Conservation (phyloP, 192 early-diverging fungal species). For the Backusella sp. region DNA sequence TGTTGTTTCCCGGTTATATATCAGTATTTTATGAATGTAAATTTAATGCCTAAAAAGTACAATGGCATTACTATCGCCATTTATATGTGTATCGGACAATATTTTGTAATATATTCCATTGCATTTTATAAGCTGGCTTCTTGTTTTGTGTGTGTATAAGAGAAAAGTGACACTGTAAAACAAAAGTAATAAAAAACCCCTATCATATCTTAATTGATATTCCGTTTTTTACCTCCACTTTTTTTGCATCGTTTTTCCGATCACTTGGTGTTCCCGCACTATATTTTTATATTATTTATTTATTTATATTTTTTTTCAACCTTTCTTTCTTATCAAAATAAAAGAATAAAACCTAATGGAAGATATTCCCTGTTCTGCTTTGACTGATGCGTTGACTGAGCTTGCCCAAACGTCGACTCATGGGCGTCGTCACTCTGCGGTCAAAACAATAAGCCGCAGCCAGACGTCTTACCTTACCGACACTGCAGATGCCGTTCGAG, state of each 20-base stretch:
- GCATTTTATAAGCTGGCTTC: too few species aligned
- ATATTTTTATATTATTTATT: not conserved
- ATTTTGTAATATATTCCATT: too few species aligned
- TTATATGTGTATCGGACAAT: too few species aligned
- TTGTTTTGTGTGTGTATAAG: too few species aligned
- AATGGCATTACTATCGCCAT: too few species aligned
- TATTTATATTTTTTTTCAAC: not conserved
- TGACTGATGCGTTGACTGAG: not conserved
- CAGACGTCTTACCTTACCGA: constrained; percentile 3
- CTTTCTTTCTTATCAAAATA: not conserved
- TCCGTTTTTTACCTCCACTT: not conserved
- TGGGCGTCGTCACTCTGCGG: not conserved
- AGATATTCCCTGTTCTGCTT: constrained; percentile 1
- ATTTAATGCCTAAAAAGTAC: too few species aligned
- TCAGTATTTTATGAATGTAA: too few species aligned
- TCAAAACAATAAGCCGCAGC: not conserved
- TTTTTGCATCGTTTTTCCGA: not conserved
- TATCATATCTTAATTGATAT: not conserved
- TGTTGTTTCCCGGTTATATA: too few species aligned
- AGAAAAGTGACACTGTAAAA: not conserved
- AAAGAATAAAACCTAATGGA: not conserved
- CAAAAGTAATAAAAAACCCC: not conserved
- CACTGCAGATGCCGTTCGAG: constrained; percentile 17
- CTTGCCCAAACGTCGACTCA: not conserved
- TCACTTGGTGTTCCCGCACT: not conserved